A percentile compares a stretch with the other conserved stretches of the same genome.
Evolutionary conservation across 768 basidiomycete genomes (phyloP).

Genomic region (Filobasidium floriforme): DNA sequence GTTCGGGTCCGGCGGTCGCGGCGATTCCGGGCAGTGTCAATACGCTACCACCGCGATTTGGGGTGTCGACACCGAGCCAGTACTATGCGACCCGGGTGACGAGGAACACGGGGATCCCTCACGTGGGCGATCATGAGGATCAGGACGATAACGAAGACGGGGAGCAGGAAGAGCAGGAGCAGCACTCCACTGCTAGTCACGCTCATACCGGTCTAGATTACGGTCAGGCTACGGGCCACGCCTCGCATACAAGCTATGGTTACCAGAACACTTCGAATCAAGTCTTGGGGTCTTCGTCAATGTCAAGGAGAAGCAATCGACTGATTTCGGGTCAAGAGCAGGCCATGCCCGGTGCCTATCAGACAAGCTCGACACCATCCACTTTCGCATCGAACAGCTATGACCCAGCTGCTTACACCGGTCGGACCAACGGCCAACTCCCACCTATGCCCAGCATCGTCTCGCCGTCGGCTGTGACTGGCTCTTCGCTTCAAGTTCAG

Average conservation of each 20-base stretch:
- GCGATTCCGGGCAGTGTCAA: constrained; percentile 18
- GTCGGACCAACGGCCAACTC: constrained; percentile 12
- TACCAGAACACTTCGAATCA: background rate
- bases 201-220: no score
- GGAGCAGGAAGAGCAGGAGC: background rate
- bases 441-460: constrained; percentile 12
- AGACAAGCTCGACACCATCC: background rate
- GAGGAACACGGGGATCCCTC: constrained; percentile 8
- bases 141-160: background rate
- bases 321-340: background rate
- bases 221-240: no score
- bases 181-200: no score
- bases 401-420: constrained; percentile 5
- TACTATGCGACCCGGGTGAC: constrained; percentile 16
- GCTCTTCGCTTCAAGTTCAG: background rate
- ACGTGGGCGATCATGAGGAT: background rate
- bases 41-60: constrained; percentile 13
- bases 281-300: no score
- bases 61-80: constrained; percentile 13
- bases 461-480: background rate
- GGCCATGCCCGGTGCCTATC: background rate
- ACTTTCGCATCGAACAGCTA: background rate
- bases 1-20: background rate
- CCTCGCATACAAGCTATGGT: no score
- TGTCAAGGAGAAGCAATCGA: background rate